Base-by-base conservation (phyloP, 768 basidiomycete species). In the Macrocybe gigantea region DNA sequence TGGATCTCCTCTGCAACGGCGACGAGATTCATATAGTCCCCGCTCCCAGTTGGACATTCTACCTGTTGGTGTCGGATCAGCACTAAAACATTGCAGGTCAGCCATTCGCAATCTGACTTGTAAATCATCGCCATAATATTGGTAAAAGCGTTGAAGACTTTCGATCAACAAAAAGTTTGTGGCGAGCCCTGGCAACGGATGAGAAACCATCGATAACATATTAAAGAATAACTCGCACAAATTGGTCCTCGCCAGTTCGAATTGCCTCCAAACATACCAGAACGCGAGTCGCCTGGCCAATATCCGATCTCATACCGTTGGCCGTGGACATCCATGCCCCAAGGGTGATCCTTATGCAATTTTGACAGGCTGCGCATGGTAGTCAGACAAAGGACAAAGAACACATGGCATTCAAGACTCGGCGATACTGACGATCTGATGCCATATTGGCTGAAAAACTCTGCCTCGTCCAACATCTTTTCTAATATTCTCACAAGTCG, bases 211-310 rank as follows among this genome's bases (percentile, higher is more conserved):
- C 29, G 15, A 36, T 11, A n/a, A 22, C 34, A 22, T 15, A 30
- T n/a, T 31, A 34, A 7, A 49, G 15, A 49, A 15, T 5, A 30
- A 1, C 7, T 52, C 80, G 67, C 55, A 88, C 87, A 90, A 49
- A 89, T 87, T 3, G 88, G 87, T n/a, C 93, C 93, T 62, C 93
- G 73, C 92, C 92, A 95, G 55, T 93, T 94, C n/a, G 91, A 93
- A 61, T 93, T 94, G n/a, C 91, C 92, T 45, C 93, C 93, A 65
- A 96, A 95, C 95, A 99, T 99, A 41, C 93, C 94, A 8, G 91
- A 93, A 56, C 79, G 81, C 2, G 95, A 97, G 63, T 99, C 96
- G 7, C 94, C 96, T 1, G 96, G 95, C 96, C 96, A 98, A 67
- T 98, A 99, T 33, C 80, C 79, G 31, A 98, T 91, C 59, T 93